Base-by-base conservation (phyloP, 352 stramenopile species). In the Globisporangium alternatum region DNA sequence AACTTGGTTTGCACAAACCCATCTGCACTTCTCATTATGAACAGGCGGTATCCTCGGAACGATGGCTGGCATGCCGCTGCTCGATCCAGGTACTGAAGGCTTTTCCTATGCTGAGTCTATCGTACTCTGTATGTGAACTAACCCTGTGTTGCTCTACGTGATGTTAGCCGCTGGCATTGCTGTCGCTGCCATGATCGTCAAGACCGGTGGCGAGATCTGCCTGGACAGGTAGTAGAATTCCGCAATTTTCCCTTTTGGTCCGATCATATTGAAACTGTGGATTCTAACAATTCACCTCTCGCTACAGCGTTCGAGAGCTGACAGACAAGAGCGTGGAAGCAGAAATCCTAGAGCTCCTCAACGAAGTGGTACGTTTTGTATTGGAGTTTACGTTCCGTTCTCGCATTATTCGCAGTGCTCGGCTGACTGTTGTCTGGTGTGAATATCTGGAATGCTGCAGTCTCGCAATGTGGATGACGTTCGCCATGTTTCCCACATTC, bases 131-230 rank as follows among this genome's bases (percentile, higher is more conserved):
- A 21, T 21, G 48, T 41, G 13, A 54, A 25, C 41, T 45, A 25
- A 60, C 7, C 43, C 5, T 47, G 39, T 62, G 30, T 5, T 49
- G 22, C 30, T 19, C 3, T 39, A 1, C 25, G 60, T 70, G 2
- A 33, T 56, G 10, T 41, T 21, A 87, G 86, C 90, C 52, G 89
- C 88, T 44, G 89, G 88, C 37, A 86, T 95, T 53, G 73, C 89
- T 19, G 90, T 97, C 12, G 86, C 88, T 43, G 81, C 80, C 7
- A 96, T 97, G 88, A 96, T 97, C 55, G 75, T 92, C 48, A 95
- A 93, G 69, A 95, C 87, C 1, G 88, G 88, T n/a, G 75, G 74
- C 9, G 80, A 93, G 41, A 90, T 96, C 55, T 90, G 83, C 55
- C 68, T 93, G 28, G 83, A 95, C 64, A 95, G 86, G 80, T 87